Evolutionary conservation across 2,329 filamentous ascomycete genomes (phyloP).

Genomic region (Mycocentrospora acerina): DNA sequence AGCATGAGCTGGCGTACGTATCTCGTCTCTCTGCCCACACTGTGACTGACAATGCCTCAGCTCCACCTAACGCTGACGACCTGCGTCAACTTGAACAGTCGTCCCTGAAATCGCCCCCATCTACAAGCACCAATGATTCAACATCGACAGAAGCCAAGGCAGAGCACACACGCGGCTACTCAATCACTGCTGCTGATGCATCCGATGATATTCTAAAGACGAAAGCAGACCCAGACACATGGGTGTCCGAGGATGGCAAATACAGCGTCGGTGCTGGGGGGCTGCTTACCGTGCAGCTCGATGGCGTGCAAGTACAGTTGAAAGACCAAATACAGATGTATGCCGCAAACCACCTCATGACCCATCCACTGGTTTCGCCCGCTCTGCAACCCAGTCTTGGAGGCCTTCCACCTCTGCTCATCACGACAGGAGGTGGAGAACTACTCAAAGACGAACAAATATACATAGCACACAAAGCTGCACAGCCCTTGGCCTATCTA

Average conservation of each 20-base stretch:
- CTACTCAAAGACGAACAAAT: constrained; percentile 92
- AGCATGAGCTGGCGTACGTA: constrained; percentile 74
- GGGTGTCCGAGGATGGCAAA: constrained; percentile 38
- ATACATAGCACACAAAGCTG: constrained; percentile 91
- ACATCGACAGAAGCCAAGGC: constrained; percentile 31
- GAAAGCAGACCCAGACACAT: constrained; percentile 12
- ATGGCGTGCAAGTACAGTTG: constrained; percentile 61
- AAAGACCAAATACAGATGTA: constrained; percentile 93
- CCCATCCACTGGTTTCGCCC: constrained; percentile 88
- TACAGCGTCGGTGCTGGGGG: constrained; percentile 38
- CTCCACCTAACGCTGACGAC: constrained; percentile 81
- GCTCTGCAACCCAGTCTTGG: constrained; percentile 85
- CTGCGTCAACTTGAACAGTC: constrained; percentile 51
- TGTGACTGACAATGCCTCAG: constrained; percentile 14
- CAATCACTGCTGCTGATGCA: constrained; percentile 23
- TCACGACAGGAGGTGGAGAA: constrained; percentile 86
- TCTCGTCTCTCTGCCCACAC: background rate
- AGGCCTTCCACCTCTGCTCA: constrained; percentile 81
- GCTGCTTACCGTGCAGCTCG: constrained; percentile 66
- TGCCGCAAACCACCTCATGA: constrained; percentile 79
- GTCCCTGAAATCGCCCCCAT: no score
- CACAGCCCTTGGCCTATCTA: constrained; percentile 75
- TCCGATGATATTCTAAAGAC: constrained; percentile 11
- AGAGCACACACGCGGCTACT: constrained; percentile 40
- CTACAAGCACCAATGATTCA: no score